A percentile compares a stretch with the other conserved stretches of the same genome.
phyloP scores from a whole-genome alignment of 352 stramenopile genomes.

The Pythium pectinolyticum region DNA sequence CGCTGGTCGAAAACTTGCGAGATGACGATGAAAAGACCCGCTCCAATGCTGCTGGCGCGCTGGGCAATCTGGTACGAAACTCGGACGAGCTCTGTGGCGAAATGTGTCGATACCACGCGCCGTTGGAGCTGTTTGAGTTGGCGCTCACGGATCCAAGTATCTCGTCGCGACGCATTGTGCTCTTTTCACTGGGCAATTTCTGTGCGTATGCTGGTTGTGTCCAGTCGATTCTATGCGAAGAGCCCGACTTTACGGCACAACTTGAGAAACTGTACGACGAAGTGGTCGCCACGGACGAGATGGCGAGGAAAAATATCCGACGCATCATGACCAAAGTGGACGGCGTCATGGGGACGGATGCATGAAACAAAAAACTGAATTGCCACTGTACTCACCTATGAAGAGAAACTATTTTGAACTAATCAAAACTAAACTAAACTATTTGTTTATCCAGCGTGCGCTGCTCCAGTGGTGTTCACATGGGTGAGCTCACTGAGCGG shows the following conservation, averaged over 20 bases:
- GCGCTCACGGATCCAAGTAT: conserved; percentile 62
- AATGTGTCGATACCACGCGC: conserved; percentile 62
- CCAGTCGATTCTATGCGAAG: conserved; percentile 41
- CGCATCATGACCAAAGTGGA: conserved; percentile 69
- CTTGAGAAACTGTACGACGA: conserved; percentile 67
- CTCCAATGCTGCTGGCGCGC: conserved; percentile 89
- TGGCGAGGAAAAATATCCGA: conserved; percentile 68
- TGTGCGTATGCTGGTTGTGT: conserved; percentile 78
- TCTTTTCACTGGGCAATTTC: conserved; percentile 92
- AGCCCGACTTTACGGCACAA: conserved; percentile 42
- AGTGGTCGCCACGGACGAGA: conserved; percentile 56
- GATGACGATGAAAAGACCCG: conserved; percentile 88
- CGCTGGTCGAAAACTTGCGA: conserved; percentile 70
- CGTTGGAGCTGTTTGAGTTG: conserved; percentile 68
- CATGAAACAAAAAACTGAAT: no score
- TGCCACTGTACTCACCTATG: no score
- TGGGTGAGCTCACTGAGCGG: no score
- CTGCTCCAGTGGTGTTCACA: no score
- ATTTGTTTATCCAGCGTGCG: no score
- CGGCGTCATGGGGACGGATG: no score
- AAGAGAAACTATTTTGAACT: no score
- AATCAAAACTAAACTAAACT: no score
- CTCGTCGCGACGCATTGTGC: conserved; percentile 74
- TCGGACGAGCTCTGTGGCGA: conserved; percentile 69
- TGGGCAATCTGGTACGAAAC: conserved; percentile 93